Evolutionary conservation across 192 early-diverging fungal genomes (phyloP).

Genomic region (Mycoemilia scoparia): DNA sequence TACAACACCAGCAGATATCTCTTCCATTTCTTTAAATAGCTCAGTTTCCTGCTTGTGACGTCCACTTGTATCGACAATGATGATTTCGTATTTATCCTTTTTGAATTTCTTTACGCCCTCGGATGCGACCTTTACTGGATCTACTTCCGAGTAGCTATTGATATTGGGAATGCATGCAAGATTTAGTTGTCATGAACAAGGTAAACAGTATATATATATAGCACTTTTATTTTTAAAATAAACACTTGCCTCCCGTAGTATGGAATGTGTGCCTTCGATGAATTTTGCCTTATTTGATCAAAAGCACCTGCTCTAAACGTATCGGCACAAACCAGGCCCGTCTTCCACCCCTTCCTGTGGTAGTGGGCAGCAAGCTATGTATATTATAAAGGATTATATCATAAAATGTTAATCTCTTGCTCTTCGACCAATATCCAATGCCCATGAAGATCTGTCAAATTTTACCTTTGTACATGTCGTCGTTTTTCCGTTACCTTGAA

Average conservation of each 20-base stretch:
- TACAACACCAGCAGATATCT: constrained; percentile 73
- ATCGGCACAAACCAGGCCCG: constrained; percentile 80
- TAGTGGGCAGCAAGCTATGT: constrained; percentile 78
- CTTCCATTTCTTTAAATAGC: constrained; percentile 90
- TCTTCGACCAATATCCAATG: too few species aligned
- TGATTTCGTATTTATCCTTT: constrained; percentile 84
- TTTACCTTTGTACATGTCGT: constrained; percentile 97
- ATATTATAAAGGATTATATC: too few species aligned
- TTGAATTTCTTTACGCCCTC: constrained; percentile 92
- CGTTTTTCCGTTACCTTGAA: constrained; percentile 91
- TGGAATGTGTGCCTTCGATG: constrained; percentile 92
- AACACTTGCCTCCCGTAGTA: constrained; percentile 57
- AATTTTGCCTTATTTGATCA: constrained; percentile 96
- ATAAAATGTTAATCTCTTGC: background rate
- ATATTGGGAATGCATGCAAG: too few species aligned
- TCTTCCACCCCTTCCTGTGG: constrained; percentile 87
- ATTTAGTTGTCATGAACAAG: background rate
- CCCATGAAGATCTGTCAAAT: constrained; percentile 2
- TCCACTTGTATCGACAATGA: constrained; percentile 97
- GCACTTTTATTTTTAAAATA: background rate
- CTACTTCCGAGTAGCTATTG: constrained; percentile 74
- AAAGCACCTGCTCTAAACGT: constrained; percentile 97
- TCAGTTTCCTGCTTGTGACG: constrained; percentile 88
- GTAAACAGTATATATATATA: background rate
- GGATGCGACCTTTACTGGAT: constrained; percentile 74